Percentiles rank a stretch among this genome's conserved stretches.
phyloP scores from a whole-genome alignment of 108 stramenopile species.

The Conticribra weissflogii region DNA sequence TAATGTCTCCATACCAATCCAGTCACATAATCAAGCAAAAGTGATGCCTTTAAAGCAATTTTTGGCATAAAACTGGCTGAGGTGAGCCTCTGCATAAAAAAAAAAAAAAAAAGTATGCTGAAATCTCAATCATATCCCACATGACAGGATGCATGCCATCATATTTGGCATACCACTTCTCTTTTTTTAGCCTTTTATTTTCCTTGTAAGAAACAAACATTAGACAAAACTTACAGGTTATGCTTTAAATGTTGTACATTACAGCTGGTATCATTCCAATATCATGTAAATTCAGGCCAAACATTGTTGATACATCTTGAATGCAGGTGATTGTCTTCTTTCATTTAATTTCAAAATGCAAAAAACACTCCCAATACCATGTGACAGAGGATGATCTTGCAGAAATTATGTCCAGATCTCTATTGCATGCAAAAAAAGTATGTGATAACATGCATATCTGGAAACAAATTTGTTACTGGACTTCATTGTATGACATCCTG shows the following conservation, averaged over 20 bases:
- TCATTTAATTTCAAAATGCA: conserved; percentile 28
- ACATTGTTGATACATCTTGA: not conserved
- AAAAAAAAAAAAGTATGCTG: conserved; percentile 5
- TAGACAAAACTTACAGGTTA: not conserved
- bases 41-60: conserved; percentile 20
- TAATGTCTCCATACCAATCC: conserved; percentile 1
- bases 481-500: conserved; percentile 1
- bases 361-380: conserved; percentile 43
- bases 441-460: conserved; percentile 8
- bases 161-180: conserved; percentile 13
- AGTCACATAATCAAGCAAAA: conserved; percentile 15
- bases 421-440: conserved; percentile 23
- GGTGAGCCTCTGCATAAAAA: conserved; percentile 6
- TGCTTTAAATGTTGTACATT: not conserved
- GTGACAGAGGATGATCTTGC: conserved; percentile 19
- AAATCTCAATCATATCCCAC: conserved; percentile 24
- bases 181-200: not conserved
- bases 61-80: conserved; percentile 20
- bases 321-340: conserved; percentile 8
- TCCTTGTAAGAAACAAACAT: conserved; percentile 8
- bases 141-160: conserved; percentile 12
- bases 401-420: conserved; percentile 13
- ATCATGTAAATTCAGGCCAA: too few species aligned
- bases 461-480: conserved; percentile 23
- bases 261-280: not conserved